Conservation (phyloP, 768 basidiomycete species). For the Calvatia gigantea region DNA sequence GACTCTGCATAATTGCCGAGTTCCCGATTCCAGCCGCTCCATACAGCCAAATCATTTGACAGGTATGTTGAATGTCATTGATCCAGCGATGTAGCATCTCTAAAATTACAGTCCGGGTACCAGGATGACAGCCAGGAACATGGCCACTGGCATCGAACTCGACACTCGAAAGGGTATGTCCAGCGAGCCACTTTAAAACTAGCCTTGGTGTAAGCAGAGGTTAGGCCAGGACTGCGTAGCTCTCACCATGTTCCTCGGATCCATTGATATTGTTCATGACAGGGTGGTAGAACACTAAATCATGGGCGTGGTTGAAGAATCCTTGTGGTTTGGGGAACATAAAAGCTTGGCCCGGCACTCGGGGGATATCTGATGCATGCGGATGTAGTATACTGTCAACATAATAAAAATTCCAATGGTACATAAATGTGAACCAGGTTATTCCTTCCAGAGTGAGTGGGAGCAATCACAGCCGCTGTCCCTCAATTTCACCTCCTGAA, state of each 20-base stretch:
- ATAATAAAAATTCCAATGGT: too few species aligned
- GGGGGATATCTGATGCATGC: too few species aligned
- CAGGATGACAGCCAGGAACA: neutral
- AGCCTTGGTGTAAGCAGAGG: neutral
- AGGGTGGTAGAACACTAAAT: neutral
- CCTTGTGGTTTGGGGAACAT: too few species aligned
- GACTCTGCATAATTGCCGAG: neutral
- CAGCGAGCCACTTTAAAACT: neutral
- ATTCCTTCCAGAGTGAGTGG: too few species aligned
- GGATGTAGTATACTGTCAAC: too few species aligned
- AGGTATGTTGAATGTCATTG: neutral
- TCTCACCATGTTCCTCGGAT: neutral
- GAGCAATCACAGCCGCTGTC: too few species aligned
- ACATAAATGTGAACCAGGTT: too few species aligned
- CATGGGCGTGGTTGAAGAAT: neutral
- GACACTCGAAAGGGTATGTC: neutral
- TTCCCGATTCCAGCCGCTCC: neutral
- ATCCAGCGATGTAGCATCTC: neutral
- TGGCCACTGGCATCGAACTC: neutral
- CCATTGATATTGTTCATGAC: neutral
- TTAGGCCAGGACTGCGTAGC: neutral
- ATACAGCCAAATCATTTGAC: neutral
- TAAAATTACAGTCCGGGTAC: neutral
- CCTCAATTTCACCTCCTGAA: too few species aligned
- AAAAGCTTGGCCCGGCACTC: too few species aligned